Evolutionary conservation across 1,284 basidiomycete genomes (phyloP), one percentile per base, ranked within the genome.

Genomic region (Meira nashicola): DNA sequence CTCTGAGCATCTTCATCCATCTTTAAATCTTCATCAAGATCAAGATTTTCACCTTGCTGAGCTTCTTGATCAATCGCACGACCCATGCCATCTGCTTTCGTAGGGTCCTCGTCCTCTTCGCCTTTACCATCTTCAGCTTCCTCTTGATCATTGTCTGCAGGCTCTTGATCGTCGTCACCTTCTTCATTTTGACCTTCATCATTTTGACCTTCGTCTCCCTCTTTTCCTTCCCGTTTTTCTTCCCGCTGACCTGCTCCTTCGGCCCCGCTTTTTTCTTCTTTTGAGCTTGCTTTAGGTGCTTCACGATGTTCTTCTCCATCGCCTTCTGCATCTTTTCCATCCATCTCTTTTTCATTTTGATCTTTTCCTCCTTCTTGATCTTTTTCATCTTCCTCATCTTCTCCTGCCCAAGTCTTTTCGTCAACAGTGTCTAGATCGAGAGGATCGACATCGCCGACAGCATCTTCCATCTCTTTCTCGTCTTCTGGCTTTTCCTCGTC

Each of bases 331-430:
- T 80, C 64, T 64, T 81, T 60, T 65, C 78, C 52, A 79, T 74
- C 65, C 80, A 79, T 60, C 78, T 78, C 68, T 38, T 77, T 67
- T 39, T 82, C 79, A 52, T 83, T 80, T 52, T 74, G 63, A 59
- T 78, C 73, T 39, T 74, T 56, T 39, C 59, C 47, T 10, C 65
- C 60, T 6, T 68, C 55, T 7, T 63, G 63, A 14, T 68, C 64
- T 55, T 79, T 68, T 2, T 86, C 86, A 1, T 83, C 82, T 53
- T 83, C 79, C 4, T 80, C 68, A 10, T 83, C 82, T 28, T 93
- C 88, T 65, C 92, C 89, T 39, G 88, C 91, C 94, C 95, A 97
- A 68, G 98, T 83, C 81, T 97, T 97, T 80, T 98, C 94, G 74
- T 98, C 94, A 10, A 96, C 86, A 0, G 88, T 87, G 25, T 86